Conservation (phyloP, 2,329 filamentous ascomycete species). For the Colletotrichum lupini region DNA sequence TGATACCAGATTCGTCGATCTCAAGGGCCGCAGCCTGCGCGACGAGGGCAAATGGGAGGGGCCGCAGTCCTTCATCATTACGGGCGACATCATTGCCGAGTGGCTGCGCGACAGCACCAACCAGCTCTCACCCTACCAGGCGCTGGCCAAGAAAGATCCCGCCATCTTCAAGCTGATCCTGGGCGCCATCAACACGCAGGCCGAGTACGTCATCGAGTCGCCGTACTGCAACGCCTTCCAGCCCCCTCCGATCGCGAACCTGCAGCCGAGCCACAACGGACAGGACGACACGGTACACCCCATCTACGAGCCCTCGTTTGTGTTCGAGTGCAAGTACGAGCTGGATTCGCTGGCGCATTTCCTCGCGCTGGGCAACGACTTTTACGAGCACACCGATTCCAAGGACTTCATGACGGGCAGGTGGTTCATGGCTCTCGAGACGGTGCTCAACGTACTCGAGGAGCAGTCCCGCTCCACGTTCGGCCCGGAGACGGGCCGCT, state of each 20-base stretch:
- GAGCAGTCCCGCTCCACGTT: slow-evolving; percentile 88
- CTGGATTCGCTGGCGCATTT: slow-evolving; percentile 96
- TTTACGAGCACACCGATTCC: slow-evolving; percentile 82
- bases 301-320: slow-evolving; percentile 81
- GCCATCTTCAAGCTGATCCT: slow-evolving; percentile 83
- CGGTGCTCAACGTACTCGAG: slow-evolving; percentile 77
- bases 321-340: slow-evolving; percentile 99
- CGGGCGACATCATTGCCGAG: slow-evolving; percentile 91
- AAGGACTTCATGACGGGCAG: slow-evolving; percentile 81
- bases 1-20: slow-evolving; percentile 44
- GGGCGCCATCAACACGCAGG: slow-evolving; percentile 95
- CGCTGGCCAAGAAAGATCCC: slow-evolving; percentile 83
- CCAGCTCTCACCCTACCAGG: slow-evolving; percentile 90
- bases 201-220: slow-evolving; percentile 92
- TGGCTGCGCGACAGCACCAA: slow-evolving; percentile 95
- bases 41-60: slow-evolving; percentile 80
- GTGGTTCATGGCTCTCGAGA: slow-evolving; percentile 83
- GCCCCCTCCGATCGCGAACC: slow-evolving; percentile 84
- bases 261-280: slow-evolving; percentile 78
- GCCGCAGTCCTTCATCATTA: slow-evolving; percentile 92
- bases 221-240: slow-evolving; percentile 99
- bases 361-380: slow-evolving; percentile 85
- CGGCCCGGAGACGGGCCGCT: slow-evolving; percentile 71
- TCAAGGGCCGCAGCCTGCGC: slow-evolving; percentile 42
- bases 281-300: slow-evolving; percentile 89